phyloP scores from a whole-genome alignment of 495 filamentous ascomycete genomes.

The Daldinia grandis region DNA sequence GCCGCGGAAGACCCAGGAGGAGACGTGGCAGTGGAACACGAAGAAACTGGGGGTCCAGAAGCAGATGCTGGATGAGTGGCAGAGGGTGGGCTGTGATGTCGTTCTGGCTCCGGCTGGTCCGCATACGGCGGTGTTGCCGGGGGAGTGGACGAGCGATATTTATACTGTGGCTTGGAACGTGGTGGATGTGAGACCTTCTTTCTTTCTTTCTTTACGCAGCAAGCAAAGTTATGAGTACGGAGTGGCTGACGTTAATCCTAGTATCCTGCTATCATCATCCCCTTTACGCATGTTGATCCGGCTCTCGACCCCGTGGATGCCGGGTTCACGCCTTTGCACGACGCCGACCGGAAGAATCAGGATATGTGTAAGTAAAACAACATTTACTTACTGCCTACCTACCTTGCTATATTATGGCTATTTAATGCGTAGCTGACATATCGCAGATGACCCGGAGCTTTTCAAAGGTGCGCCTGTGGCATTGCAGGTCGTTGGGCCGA shows the following conservation, averaged over 20 bases:
- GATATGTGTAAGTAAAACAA: slow-evolving; percentile 40
- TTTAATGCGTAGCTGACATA: slow-evolving; percentile 12
- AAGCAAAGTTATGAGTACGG: background rate
- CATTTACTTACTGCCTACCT: background rate
- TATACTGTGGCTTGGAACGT: slow-evolving; percentile 51
- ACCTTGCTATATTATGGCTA: no score
- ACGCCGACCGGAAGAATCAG: slow-evolving; percentile 39
- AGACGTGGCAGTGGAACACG: slow-evolving; percentile 46
- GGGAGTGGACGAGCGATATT: slow-evolving; percentile 45
- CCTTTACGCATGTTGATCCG: slow-evolving; percentile 44
- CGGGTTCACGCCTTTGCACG: slow-evolving; percentile 32
- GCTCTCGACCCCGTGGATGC: slow-evolving; percentile 36
- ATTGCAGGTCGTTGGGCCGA: slow-evolving; percentile 45
- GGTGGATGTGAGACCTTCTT: slow-evolving; percentile 31
- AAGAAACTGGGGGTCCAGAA: slow-evolving; percentile 42
- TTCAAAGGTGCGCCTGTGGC: slow-evolving; percentile 47
- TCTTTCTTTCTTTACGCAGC: background rate
- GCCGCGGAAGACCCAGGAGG: slow-evolving; percentile 44
- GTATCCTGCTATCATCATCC: slow-evolving; percentile 47
- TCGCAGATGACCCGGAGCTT: slow-evolving; percentile 45
- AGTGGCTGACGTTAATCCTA: slow-evolving; percentile 5
- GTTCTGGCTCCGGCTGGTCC: slow-evolving; percentile 45
- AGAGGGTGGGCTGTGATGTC: slow-evolving; percentile 44
- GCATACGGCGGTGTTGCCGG: slow-evolving; percentile 43
- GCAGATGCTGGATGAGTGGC: slow-evolving; percentile 47